phyloP scores from a whole-genome alignment of 192 early-diverging fungal species.

The Umbelopsis vinacea region DNA sequence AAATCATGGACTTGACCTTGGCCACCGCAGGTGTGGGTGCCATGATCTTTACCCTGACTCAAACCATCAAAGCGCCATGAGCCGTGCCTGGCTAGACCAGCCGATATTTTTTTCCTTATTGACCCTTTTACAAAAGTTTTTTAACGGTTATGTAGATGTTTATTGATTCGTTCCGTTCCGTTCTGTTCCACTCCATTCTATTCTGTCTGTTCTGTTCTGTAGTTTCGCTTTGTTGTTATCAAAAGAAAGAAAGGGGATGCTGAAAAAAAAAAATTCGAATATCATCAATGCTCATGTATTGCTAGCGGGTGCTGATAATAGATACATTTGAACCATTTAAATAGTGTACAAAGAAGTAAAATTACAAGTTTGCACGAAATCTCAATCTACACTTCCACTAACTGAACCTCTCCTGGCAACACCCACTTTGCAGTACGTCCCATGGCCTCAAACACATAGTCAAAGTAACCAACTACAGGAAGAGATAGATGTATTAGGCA shows the following conservation, averaged over 20 bases:
- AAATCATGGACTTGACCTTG: slow-evolving; percentile 58
- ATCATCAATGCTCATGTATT: too few relatives aligned
- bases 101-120: background rate
- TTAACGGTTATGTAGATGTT: background rate
- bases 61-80: slow-evolving; percentile 19
- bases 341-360: too few relatives aligned
- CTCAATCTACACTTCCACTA: background rate
- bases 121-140: background rate
- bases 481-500: background rate
- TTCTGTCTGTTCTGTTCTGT: too few relatives aligned
- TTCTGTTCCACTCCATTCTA: background rate
- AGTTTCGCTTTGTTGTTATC: too few relatives aligned
- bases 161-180: background rate
- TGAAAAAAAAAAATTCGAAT: too few relatives aligned
- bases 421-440: slow-evolving; percentile 22
- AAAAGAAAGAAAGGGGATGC: too few relatives aligned
- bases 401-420: background rate
- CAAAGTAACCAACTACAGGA: slow-evolving; percentile 39
- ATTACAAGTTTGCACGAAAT: background rate
- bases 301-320: too few relatives aligned
- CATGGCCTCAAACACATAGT: slow-evolving; percentile 34
- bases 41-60: slow-evolving; percentile 29
- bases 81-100: too few relatives aligned
- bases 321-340: too few relatives aligned
- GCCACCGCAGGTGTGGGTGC: slow-evolving; percentile 60